Conservation (phyloP, 2,329 filamentous ascomycete species). For the Neocucurbitaria cava region DNA sequence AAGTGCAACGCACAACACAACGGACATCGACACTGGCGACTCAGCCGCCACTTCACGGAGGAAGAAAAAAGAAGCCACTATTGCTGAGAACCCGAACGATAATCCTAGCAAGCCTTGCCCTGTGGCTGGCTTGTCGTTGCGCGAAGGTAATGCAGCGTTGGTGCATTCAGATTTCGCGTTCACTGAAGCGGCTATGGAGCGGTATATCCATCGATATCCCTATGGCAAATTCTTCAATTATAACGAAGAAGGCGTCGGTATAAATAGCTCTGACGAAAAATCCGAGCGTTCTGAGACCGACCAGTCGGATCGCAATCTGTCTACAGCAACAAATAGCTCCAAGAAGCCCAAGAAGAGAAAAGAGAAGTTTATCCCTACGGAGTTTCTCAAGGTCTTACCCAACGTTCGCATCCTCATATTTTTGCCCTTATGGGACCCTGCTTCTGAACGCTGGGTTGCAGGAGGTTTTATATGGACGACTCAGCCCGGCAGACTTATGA, state of each 20-base stretch:
- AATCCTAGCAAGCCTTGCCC: constrained; percentile 31
- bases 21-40: constrained; percentile 39
- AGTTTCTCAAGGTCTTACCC: constrained; percentile 41
- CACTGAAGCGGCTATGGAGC: constrained; percentile 42
- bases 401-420: constrained; percentile 46
- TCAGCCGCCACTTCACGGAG: constrained; percentile 27
- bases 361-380: constrained; percentile 41
- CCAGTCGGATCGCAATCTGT: constrained; percentile 32
- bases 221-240: constrained; percentile 47
- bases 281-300: constrained; percentile 39
- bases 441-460: constrained; percentile 41
- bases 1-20: constrained; percentile 38
- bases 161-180: constrained; percentile 40
- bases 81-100: constrained; percentile 5
- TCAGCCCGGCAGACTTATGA: constrained; percentile 38
- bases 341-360: constrained; percentile 29
- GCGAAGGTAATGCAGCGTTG: constrained; percentile 21
- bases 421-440: constrained; percentile 47
- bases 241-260: constrained; percentile 39
- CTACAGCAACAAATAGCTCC: constrained; percentile 10
- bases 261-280: constrained; percentile 42
- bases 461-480: constrained; percentile 45
- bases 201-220: constrained; percentile 43
- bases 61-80: constrained; percentile 15
- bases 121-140: constrained; percentile 31